A percentile compares a stretch with the other conserved stretches of the same genome.
phyloP scores from a whole-genome alignment of 805 yeast genomes.

The Starmerella etchellsii region DNA sequence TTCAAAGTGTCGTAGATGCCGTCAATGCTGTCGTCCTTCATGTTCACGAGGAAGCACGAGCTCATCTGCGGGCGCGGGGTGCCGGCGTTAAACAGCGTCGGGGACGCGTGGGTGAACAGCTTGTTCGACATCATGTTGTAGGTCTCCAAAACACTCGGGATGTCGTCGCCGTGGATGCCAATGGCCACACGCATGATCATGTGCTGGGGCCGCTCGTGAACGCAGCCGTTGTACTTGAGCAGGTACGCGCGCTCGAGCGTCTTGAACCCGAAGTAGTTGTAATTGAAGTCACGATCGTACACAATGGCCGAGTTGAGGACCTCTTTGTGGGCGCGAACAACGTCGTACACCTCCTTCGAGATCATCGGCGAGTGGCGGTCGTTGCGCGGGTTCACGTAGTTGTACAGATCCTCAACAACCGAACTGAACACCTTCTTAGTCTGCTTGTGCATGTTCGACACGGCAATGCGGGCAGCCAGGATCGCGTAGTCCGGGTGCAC shows the following conservation, averaged over 20 bases:
- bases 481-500: conserved; percentile 96
- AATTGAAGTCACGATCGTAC: conserved; percentile 61
- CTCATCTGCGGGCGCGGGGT: conserved; percentile 76
- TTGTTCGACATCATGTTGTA: conserved; percentile 77
- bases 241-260: conserved; percentile 84
- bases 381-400: conserved; percentile 71
- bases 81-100: conserved; percentile 89
- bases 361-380: conserved; percentile 57
- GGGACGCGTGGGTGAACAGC: conserved; percentile 88
- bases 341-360: conserved; percentile 48
- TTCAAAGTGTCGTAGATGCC: conserved; percentile 86
- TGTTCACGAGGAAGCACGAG: conserved; percentile 81
- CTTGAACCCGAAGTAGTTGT: conserved; percentile 80
- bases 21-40: conserved; percentile 90
- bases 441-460: conserved; percentile 87
- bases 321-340: conserved; percentile 51
- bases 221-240: conserved; percentile 45
- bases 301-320: conserved; percentile 61
- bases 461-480: conserved; percentile 89
- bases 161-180: conserved; percentile 69
- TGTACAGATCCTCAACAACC: conserved; percentile 59
- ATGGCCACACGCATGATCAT: conserved; percentile 81
- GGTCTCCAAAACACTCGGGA: conserved; percentile 60
- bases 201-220: conserved; percentile 89
- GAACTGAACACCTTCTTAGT: conserved; percentile 76